Evolutionary conservation across 352 stramenopile species (phyloP).

Genomic region (Globisporangium sylvaticum): DNA sequence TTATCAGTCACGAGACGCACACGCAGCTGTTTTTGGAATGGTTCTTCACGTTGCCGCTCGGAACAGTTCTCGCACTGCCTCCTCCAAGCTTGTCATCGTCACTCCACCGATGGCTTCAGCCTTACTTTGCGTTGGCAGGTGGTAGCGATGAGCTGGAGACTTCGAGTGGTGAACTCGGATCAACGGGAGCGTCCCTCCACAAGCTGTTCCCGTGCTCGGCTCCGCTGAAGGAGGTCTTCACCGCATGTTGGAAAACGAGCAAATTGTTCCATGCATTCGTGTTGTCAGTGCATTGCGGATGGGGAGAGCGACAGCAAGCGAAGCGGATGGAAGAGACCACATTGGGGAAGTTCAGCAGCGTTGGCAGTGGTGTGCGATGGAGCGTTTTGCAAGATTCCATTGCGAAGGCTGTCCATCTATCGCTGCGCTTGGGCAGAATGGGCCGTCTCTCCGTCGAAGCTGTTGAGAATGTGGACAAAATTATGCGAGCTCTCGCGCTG

Average conservation of each 20-base stretch:
- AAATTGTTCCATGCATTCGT: constrained; percentile 75
- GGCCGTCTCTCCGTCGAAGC: constrained; percentile 59
- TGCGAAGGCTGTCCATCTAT: constrained; percentile 70
- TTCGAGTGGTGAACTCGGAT: constrained; percentile 25
- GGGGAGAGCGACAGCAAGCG: constrained; percentile 61
- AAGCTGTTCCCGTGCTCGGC: constrained; percentile 36
- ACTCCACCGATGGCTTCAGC: constrained; percentile 72
- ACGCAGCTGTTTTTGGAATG: constrained; percentile 73
- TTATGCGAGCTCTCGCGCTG: constrained; percentile 64
- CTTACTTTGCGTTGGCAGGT: constrained; percentile 46
- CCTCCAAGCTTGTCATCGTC: constrained; percentile 63
- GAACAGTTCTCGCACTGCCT: constrained; percentile 50
- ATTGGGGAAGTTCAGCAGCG: constrained; percentile 58
- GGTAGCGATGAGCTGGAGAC: constrained; percentile 27
- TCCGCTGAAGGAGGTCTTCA: constrained; percentile 46
- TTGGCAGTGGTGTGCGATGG: constrained; percentile 63
- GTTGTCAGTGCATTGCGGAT: constrained; percentile 59
- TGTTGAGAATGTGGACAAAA: constrained; percentile 77
- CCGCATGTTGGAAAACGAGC: constrained; percentile 51
- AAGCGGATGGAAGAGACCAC: constrained; percentile 69
- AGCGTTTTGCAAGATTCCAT: constrained; percentile 68
- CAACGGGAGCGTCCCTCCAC: constrained; percentile 24
- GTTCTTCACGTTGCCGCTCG: constrained; percentile 75
- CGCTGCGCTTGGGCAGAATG: constrained; percentile 57
- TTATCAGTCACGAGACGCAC: constrained; percentile 46